phyloP scores from a whole-genome alignment of 2,329 filamentous ascomycete species.

The Colletotrichum orbiculare region DNA sequence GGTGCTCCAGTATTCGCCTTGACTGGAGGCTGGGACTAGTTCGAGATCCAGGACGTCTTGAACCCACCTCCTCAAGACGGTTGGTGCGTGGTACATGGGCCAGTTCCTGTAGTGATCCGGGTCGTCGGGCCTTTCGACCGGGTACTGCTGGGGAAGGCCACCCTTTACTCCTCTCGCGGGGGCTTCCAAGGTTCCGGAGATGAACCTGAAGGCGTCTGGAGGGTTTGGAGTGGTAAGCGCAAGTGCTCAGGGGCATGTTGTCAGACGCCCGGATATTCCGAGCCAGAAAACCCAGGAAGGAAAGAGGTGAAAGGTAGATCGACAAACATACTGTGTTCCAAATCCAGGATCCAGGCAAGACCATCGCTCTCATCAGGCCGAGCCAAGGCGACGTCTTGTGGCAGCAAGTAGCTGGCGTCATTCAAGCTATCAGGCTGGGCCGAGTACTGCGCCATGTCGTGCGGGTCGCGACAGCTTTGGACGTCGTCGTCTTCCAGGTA shows the following conservation, averaged over 20 bases:
- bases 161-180: not conserved
- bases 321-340: conserved; percentile 5
- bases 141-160: not conserved
- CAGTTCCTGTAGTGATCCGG: conserved; percentile 23
- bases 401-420: conserved; percentile 20
- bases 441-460: conserved; percentile 17
- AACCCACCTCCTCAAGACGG: conserved; percentile 10
- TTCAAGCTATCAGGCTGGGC: not conserved
- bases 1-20: conserved; percentile 14
- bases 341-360: conserved; percentile 22
- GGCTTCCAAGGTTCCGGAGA: not conserved
- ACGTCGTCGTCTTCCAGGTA: conserved; percentile 13
- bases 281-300: not conserved
- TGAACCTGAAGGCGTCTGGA: conserved; percentile 15
- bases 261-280: not conserved
- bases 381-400: conserved; percentile 21
- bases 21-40: conserved; percentile 10
- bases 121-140: conserved; percentile 15
- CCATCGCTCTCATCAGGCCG: conserved; percentile 17
- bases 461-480: conserved; percentile 14
- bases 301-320: not conserved
- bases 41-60: conserved; percentile 7
- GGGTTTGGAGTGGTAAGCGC: not conserved
- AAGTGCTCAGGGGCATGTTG: not conserved
- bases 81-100: conserved; percentile 26